A percentile compares a stretch with the other conserved stretches of the same genome.
These are phyloP conservation scores for Prunus mira DNA, from an alignment of 306 rosid species.

Conservation along the genomic window DNA sequence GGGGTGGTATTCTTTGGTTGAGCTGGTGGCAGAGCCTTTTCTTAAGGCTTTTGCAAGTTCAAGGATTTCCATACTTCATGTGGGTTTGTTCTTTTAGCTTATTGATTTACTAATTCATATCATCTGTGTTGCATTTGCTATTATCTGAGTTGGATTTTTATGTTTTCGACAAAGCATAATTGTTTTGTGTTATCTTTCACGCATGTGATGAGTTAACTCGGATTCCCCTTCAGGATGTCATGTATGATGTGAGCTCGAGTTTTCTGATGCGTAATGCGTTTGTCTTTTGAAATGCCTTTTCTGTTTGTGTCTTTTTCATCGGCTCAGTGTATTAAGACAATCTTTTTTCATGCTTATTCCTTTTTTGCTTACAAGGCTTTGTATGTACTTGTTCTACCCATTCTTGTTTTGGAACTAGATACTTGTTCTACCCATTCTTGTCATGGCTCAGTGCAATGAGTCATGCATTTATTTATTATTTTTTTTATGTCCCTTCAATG, in stretches of 20 bases:
- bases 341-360: no score
- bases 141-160: not conserved
- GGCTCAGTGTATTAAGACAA: not conserved
- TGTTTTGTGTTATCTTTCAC: not conserved
- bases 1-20: not conserved
- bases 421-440: no score
- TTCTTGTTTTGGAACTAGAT: not conserved
- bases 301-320: not conserved
- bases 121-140: not conserved
- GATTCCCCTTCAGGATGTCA: constrained; percentile 48
- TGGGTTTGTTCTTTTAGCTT: no score
- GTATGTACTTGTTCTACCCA: no score
- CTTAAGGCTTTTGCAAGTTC: not conserved
- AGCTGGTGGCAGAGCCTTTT: not conserved
- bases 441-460: no score
- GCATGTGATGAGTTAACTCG: constrained; percentile 42
- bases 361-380: no score
- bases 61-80: not conserved
- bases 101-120: not conserved
- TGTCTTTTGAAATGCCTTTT: not conserved
- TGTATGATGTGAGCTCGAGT: constrained; percentile 61
- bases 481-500: not conserved
- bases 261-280: constrained; percentile 14
- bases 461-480: not conserved
- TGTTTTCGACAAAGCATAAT: not conserved